These are phyloP conservation scores for Cercophora newfieldiana DNA, from an alignment of 495 filamentous ascomycete species.

Conservation along the genomic window DNA sequence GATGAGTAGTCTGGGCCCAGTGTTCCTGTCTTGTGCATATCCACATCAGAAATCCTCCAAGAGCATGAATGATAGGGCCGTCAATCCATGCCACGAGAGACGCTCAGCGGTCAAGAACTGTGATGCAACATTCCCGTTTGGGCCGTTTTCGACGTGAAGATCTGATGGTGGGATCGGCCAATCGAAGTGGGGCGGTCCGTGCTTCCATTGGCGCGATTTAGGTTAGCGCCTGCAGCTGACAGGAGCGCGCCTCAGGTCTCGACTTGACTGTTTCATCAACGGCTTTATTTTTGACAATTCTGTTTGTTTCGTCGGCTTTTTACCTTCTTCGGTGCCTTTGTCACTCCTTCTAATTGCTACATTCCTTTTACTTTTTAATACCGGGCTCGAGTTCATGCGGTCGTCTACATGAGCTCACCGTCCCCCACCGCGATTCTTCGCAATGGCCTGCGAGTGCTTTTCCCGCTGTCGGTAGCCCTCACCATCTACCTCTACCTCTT, in stretches of 20 bases:
- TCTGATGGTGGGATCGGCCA: neutral
- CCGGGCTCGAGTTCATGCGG: constrained; percentile 35
- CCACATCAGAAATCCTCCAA: no score
- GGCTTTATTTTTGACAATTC: neutral
- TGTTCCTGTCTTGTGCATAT: no score
- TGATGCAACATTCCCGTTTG: no score
- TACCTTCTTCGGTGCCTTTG: neutral
- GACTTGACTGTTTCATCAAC: neutral
- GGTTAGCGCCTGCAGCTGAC: neutral
- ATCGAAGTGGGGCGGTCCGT: neutral
- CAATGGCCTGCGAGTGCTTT: constrained; percentile 62
- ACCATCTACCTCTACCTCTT: constrained; percentile 86
- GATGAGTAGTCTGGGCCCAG: no score
- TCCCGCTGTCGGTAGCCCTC: constrained; percentile 67
- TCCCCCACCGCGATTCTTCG: constrained; percentile 59
- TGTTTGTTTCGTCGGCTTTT: neutral
- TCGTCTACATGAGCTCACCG: constrained; percentile 51
- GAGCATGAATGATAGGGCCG: no score
- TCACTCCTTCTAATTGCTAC: neutral
- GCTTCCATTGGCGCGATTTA: neutral
- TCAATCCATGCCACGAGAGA: no score
- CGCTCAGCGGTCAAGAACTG: no score
- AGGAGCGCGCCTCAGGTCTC: neutral
- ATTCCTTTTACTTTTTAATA: neutral
- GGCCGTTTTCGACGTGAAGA: neutral